Evolutionary conservation across 805 yeast genomes (phyloP), one percentile per base, ranked within the genome.

Genomic region (Spathaspora girioi): DNA sequence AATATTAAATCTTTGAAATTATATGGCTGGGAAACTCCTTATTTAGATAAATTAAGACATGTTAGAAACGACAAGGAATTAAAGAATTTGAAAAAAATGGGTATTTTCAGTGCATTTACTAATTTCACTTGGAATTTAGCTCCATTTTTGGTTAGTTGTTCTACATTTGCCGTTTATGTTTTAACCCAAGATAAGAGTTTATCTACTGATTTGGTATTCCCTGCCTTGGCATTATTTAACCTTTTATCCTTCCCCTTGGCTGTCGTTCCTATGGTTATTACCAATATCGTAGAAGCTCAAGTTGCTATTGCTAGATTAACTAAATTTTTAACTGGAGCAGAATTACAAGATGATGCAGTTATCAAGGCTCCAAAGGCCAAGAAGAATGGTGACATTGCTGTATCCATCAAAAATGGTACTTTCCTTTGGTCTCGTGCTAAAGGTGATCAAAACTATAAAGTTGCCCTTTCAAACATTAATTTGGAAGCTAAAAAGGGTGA

Each of bases 1-100:
- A 93, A 92, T 63, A 89, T 94, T 67, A 93, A 91, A 71, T 89
- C 97, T 11, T 76, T 94, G 65, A 94, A 94, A 67, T 77, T 96
- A 47, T 94, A 94, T 63, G 96, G 96, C 2, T 94, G 99, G 99
- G 99, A 94, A 70, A 72, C 66, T 31, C 96, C 98, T 2, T 91
- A 89, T 65, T 80, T 82, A 62, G 79, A 77, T 27, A 87, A 86
- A 59, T 76, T 96, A 52, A 81, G 82, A 56, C 72, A 83, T 61
- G 96, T 93, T 19, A 86, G 99, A 78, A 90, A 93, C 64, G 89
- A 89, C 45, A 84, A 86, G 60, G 97, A 92, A 69, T 79, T 92
- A 66, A 77, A 77, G 29, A 92, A 88, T 59, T 78, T 94, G 68
- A 82, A 78, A 58, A 82, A 74, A 59, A 86, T 90, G 75, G 92